Evolutionary conservation across 2,329 filamentous ascomycete genomes (phyloP), one percentile per base, ranked within the genome.

Genomic region (Microcyclospora pomicola): DNA sequence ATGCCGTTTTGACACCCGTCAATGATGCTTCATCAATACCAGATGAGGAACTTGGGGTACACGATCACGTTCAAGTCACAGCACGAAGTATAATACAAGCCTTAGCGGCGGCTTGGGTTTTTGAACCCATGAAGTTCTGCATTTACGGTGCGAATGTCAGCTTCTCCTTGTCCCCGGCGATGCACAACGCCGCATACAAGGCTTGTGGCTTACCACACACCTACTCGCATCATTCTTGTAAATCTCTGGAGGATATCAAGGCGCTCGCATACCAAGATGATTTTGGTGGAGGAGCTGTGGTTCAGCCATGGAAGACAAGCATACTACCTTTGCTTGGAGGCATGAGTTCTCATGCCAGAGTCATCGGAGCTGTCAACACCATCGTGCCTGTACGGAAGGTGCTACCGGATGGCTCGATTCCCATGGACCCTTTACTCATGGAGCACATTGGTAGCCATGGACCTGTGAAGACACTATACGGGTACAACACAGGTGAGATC

Each of bases 301-400:
- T 77, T 15, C 67, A 82, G 24, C 81, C 82, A 0, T 86, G 80
- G 66, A 83, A 83, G 51, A 75, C 82, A 1, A 75, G 82, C 49
- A 72, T 82, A 6, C 73, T 82, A 44, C 67, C 72, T 5, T 68
- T 74, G 13, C 68, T 81, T 29, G 71, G 78, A 48, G 71, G 75
- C 0, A 66, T 84, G 42, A 85, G 80, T 45, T 72, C 72, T 12
- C 80, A 86, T 50, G 82, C 82, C 2, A 72, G 71, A 37, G 80
- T 78, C 1, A 85, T 86, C 42, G 81, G 82, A 0, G 80, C 82
- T 2, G 73, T 83, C 34, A 86, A 87, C 45, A 86, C 81, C 0
- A 60, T 87, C 10, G 75, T 86, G 31, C 82, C 82, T 0, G 69
- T 86, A 9, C 72, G 81, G 15, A 65, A 71, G 10, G 57, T 75